Evolutionary conservation across 257 asterid species (phyloP), one percentile per base, ranked within the genome.

Genomic region (Pogostemon cablin): DNA sequence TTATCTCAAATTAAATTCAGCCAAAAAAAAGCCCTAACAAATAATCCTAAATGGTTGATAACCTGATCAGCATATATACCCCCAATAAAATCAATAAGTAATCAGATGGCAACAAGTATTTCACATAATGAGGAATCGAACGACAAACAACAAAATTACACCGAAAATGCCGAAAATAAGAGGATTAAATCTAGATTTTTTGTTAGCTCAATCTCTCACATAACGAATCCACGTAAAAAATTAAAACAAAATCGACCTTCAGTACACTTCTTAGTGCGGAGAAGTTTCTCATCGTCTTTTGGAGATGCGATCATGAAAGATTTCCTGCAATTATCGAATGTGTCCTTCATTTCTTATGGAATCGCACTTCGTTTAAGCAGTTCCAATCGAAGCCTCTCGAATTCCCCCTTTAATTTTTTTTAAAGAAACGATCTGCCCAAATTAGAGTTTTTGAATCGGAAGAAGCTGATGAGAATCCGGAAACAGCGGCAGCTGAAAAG

Each of bases 271-370:
- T 50, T 78, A 11, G 82, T 63, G 11, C 76, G 76, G 53, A 63
- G 69, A 49, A 69, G 58, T 48, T 62, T 78, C 72, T 74, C 75
- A 42, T 78, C 82, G 43, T 78, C 82, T 3, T n/a, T n/a, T 38
- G 82, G 82, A 41, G 82, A 78, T 48, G 79, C 73, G 37, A 75
- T 67, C 75, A 62, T 10, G 6, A 75, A 75, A 39, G 79, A 38
- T 61, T 62, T 72, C 56, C 10, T 72, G 15, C 65, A 39, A 34
- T 63, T 72, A 42, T 69, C 57, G 58, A 63, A 62, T 41, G 42
- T n/a, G 40, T 72, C 71, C 65, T 37, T 53, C 65, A 63, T 62
- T 55, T 72, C 71, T 5, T 65, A 62, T 63, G 77, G 48, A 61
- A 34, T 44, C 48, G 46, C 54, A 62, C 64, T 35, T 7, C 25